phyloP scores from a whole-genome alignment of 768 basidiomycete species.

The Lactarius vividus region DNA sequence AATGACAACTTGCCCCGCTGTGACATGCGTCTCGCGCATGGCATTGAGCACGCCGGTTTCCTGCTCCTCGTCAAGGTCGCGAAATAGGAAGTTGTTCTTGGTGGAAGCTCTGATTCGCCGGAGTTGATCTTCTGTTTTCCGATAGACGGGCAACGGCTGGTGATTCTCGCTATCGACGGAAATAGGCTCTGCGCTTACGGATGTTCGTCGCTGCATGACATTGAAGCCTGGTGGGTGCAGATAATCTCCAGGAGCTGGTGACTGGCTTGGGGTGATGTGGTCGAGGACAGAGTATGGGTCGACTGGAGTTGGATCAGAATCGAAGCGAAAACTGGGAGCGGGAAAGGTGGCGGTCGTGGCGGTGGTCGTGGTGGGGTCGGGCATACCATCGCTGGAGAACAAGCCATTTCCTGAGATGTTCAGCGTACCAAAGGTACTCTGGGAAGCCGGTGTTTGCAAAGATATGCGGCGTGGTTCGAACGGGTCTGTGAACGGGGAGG shows the following conservation, averaged over 20 bases:
- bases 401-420: constrained; percentile 81
- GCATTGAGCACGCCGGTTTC: constrained; percentile 89
- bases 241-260: constrained; percentile 54
- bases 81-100: constrained; percentile 87
- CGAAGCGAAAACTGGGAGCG: constrained; percentile 58
- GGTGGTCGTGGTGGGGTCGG: constrained; percentile 25
- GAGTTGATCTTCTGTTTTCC: constrained; percentile 82
- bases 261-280: constrained; percentile 32
- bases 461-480: constrained; percentile 53
- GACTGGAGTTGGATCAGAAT: constrained; percentile 52
- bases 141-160: constrained; percentile 69
- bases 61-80: constrained; percentile 95
- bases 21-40: constrained; percentile 83
- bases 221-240: constrained; percentile 72
- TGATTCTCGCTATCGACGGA: constrained; percentile 67
- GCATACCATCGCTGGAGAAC: constrained; percentile 47
- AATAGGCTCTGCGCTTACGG: constrained; percentile 95
- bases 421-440: constrained; percentile 74
- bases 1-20: constrained; percentile 83
- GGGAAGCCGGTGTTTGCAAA: constrained; percentile 48
- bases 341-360: constrained; percentile 29
- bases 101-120: constrained; percentile 86
- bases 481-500: constrained; percentile 58
- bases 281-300: constrained; percentile 41
- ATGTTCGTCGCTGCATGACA: constrained; percentile 86